Base-by-base conservation (phyloP, 2,329 filamentous ascomycete genomes). In the Pseudocercospora fijiensis region DNA sequence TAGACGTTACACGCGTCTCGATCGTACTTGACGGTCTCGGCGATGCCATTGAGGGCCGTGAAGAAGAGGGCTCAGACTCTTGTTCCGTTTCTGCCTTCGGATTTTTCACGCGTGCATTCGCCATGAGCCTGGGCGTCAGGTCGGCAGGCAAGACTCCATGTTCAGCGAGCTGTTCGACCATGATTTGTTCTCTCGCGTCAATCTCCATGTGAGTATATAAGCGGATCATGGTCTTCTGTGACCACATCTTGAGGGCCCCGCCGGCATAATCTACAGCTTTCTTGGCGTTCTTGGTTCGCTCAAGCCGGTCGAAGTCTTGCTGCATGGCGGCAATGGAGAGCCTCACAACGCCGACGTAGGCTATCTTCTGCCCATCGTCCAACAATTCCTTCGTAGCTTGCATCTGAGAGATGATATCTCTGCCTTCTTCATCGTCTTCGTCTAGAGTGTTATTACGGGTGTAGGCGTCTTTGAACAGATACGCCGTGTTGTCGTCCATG, bases 171-270 rank as follows among this genome's bases (percentile, higher is more conserved):
- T 99, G 95, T 79, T 99, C 95, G 70, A 99, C 97, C 95, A 99
- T 99, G 76, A 99, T 83, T 80, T 99, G 95, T 78, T 99, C 95
- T 13, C 86, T 88, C 22, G 89, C 82, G 73, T 88, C 92, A 72
- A 99, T 96, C 65, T 99, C 95, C 95, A 99, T 99, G 78, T 99
- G 95, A 11, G 87, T 82, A 76, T 98, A 99, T 11, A 99, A 77
- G 24, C 94, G 87, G 65, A 97, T 87, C 93, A 99, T 99, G 85
- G 96, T 96, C 80, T 96, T 96, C 76, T 99, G 95, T 62, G 90
- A 88, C 94, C 94, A 99, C 90, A 97, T 97, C 77, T 90, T 90
- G 80, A 91, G 89, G 37, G 88, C 86, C 76, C 97, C 95, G 10
- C 87, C 80, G 0, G 90, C 86, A 65, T 89, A 80, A 28, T 85